Evolutionary conservation across 441 rosid genomes (phyloP), one percentile per base, ranked within the genome.

Genomic region (Gossypium trilobum): DNA sequence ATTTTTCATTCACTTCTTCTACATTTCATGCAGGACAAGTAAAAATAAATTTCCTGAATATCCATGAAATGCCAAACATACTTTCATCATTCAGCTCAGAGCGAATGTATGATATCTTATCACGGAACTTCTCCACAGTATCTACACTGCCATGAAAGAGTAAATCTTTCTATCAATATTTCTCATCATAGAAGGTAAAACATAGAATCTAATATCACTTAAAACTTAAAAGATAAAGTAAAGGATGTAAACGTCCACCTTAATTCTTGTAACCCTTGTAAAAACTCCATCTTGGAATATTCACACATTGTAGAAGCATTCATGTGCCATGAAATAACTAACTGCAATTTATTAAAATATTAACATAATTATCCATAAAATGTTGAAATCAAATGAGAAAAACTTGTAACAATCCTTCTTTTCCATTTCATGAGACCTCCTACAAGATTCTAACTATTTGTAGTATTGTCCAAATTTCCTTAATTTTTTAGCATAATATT

Each of bases 261-360:
- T 67, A 92, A 82, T 39, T 86, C 77, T 79, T 85, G 92, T 67
- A 95, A 79, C 75, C 99, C 98, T 74, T 82, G 78, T 1, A 88
- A 68, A 78, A 95, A 95, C 83, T 95, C 98, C 73, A 88, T 88
- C 89, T 87, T 92, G 36, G 98, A 88, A 77, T 86, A 95, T 74
- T 95, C 99, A 83, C 97, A 92, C 87, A 94, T 92, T 59, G 97
- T 92, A 69, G 92, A 93, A 63, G 98, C 98, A 73, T 92, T 89
- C 99, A 95, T 95, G 83, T 91, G 96, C 99, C 99, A 95, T 58
- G 98, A 95, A 78, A 95, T 81, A 76, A 95, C 99, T 80, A 95
- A 75, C 98, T 95, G 90, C 80, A 83, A 81, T 20, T 2, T 22
- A 74, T 56, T 14, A 46, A 58, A 58, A 55, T 51, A 62, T 66